phyloP scores from a whole-genome alignment of 805 yeast species.

The Torulaspora quercuum region DNA sequence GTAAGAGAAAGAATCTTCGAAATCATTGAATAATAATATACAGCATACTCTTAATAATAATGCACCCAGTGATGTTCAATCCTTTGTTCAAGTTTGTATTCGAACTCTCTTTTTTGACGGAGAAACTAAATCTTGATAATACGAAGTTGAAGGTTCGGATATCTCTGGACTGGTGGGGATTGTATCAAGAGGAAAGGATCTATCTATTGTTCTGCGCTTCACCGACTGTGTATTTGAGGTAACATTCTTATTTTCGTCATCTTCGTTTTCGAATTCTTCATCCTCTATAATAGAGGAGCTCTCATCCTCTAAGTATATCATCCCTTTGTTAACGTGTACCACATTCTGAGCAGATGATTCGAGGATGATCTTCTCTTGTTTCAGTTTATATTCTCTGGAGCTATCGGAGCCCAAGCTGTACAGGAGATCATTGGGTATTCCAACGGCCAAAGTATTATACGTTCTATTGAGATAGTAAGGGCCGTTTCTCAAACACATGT shows the following conservation, averaged over 20 bases:
- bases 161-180: conserved; percentile 9
- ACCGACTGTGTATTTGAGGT: no score
- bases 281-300: conserved; percentile 17
- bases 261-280: conserved; percentile 11
- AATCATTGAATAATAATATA: no score
- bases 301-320: conserved; percentile 29
- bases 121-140: conserved; percentile 5
- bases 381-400: conserved; percentile 20
- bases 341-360: conserved; percentile 24
- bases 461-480: conserved; percentile 20
- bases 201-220: no score
- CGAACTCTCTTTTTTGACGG: conserved; percentile 8
- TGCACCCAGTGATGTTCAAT: no score
- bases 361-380: conserved; percentile 20
- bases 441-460: conserved; percentile 21
- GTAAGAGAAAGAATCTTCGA: no score
- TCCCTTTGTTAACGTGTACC: conserved; percentile 23
- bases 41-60: no score
- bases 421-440: conserved; percentile 27
- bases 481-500: conserved; percentile 27
- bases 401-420: conserved; percentile 17
- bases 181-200: no score
- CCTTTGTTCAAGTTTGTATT: no score
- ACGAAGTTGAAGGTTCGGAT: conserved; percentile 11
- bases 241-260: conserved; percentile 2